phyloP scores from a whole-genome alignment of 2,329 filamentous ascomycete genomes.

The Drechslerella coelobrocha region DNA sequence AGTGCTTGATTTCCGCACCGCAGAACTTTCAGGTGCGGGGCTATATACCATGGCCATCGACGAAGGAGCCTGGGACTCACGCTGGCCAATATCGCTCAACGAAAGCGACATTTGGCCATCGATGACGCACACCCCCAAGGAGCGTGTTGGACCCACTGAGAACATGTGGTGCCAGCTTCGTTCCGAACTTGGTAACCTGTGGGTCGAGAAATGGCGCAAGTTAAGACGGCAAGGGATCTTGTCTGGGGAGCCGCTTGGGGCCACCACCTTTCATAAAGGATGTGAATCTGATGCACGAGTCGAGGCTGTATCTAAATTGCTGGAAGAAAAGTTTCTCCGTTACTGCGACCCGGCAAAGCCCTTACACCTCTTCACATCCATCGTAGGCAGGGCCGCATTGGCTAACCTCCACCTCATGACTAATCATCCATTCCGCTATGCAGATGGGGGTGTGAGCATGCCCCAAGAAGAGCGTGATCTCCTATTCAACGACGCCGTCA shows the following conservation, averaged over 20 bases:
- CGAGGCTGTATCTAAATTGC: constrained; percentile 59
- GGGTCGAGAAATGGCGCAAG: constrained; percentile 52
- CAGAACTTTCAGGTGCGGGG: constrained; percentile 65
- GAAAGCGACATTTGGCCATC: constrained; percentile 41
- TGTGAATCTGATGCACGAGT: constrained; percentile 56
- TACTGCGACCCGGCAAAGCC: constrained; percentile 61
- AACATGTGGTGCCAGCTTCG: constrained; percentile 61
- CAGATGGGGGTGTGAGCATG: constrained; percentile 53
- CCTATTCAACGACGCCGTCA: constrained; percentile 57
- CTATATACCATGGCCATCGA: constrained; percentile 58
- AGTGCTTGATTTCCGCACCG: constrained; percentile 66
- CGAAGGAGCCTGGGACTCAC: constrained; percentile 46
- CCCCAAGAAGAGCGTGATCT: constrained; percentile 54
- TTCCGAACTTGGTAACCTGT: constrained; percentile 59
- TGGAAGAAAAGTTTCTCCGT: constrained; percentile 60
- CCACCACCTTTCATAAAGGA: constrained; percentile 52
- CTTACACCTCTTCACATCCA: constrained; percentile 57
- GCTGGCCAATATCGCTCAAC: constrained; percentile 28
- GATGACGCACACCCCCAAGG: constrained; percentile 34
- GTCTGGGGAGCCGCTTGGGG: constrained; percentile 25
- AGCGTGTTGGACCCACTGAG: constrained; percentile 37
- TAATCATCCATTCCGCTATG: constrained; percentile 53
- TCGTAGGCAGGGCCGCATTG: constrained; percentile 55
- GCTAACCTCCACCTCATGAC: constrained; percentile 56
- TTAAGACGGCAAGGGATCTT: constrained; percentile 17